Base-by-base conservation (phyloP, 2,329 filamentous ascomycete genomes). In the Aureobasidium zeae region DNA sequence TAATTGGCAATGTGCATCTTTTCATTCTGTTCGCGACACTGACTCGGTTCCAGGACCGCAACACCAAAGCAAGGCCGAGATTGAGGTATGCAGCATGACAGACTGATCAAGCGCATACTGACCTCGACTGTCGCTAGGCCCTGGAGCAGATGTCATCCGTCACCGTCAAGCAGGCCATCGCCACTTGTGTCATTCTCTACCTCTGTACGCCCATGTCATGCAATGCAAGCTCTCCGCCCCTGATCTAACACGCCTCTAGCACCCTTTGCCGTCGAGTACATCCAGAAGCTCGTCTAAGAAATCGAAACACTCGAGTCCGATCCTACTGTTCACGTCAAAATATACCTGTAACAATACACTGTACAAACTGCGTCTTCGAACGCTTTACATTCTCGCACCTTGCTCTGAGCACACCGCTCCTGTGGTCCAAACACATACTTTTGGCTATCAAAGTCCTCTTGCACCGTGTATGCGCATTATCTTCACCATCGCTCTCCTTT, bases 101-200 rank as follows among this genome's bases (percentile, higher is more conserved):
- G 8, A 7, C 3, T 13, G 20, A 31, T 2, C 28, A 25, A 19
- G 28, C 38, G 38, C 29, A 42, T 42, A 42, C 38, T 42, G 17
- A 42, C n/a, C 10, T 20, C n/a, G 3, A 9, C 3, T 43, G 24
- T 38, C 9, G 11, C 12, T 31, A 57, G 52, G 53, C 71, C 57
- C 73, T 79, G 61, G 83, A 88, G 70, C 69, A 70, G 48, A 74
- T 81, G 61, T 83, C 84, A 38, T 69, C 68, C 56, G 70, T 72
- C 53, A 82, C 79, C 38, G 69, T 89, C 53, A 78, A 83, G 67
- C 73, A 71, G 55, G 81, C 81, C 49, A 59, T 81, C 44, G 72
- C 76, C 28, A 77, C 77, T 12, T 79, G 79, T 50, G 69, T 80
- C 28, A 63, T 83, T 37, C 72, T 91, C 36, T 89, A 89, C 61